Base-by-base conservation (phyloP, 129 eudicot species). In the Pseudognaphalium luteoalbum region DNA sequence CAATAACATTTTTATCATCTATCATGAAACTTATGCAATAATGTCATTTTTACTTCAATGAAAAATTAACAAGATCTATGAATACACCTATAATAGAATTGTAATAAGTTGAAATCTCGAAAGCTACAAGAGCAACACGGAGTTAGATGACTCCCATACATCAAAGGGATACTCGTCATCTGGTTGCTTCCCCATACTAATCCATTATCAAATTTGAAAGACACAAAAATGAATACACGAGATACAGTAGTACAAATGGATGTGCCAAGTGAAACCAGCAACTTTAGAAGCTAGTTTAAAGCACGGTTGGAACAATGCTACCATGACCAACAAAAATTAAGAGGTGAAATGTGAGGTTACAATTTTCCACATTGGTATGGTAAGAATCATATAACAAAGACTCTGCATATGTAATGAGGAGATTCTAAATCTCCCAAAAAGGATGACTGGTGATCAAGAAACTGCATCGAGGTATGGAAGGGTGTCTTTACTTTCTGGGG, bases 401-500 rank as follows among this genome's bases (percentile, higher is more conserved):
- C 21, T 30, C 37, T 16, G 68, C 56, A 21, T 34, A 73, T 20
- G 37, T 73, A 33, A 54, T 28, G 25, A 25, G 42, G 74, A 47
- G 21, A 51, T 51, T 70, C 29, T 47, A n/a, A 16, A 51, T 42
- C 50, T 42, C 54, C 16, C 0, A 17, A 69, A 42, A 44, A 69
- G 44, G 39, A 17, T 37, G 51, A 50, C 28, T 32, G 19, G 10
- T 76, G 80, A 76, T 12, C 12, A 68, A n/a, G 72, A 56, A 68
- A 17, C 4, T n/a, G 81, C 75, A 68, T 68, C n/a, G 58, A 68
- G 34, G 21, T 34, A 76, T 11, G 69, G 20, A 25, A 25, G 52
- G 67, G 17, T 66, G 56, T 56, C 71, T 81, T 84, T 83, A 92
- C 67, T 86, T 86, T 81, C 78, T 88, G 35, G 93, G 71, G 75